Percentiles rank a stretch among this genome's conserved stretches.
These are phyloP conservation scores for Solanum clarkiae DNA, from an alignment of 257 asterid genomes.

Conservation along the genomic window DNA sequence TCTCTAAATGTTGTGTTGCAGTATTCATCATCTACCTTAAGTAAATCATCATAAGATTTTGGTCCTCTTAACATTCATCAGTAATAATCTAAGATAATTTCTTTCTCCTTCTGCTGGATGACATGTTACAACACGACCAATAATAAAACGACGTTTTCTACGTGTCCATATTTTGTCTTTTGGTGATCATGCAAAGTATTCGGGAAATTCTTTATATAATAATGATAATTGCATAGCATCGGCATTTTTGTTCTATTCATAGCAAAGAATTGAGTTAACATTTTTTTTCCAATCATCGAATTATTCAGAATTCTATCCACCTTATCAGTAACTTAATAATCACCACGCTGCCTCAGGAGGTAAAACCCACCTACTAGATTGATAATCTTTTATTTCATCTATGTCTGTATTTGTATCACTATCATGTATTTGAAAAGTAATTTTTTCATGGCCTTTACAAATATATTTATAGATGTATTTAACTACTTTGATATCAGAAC, in stretches of 20 bases:
- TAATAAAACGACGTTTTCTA: no score
- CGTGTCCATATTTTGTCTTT: neutral
- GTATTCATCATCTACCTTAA: neutral
- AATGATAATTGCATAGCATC: neutral
- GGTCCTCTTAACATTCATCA: neutral
- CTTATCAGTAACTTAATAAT: no score
- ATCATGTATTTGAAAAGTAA: neutral
- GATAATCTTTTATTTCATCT: no score
- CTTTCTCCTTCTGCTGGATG: neutral
- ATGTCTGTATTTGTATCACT: neutral
- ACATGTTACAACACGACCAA: neutral
- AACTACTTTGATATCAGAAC: neutral
- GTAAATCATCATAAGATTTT: neutral
- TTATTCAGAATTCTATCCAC: no score
- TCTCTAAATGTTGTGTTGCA: neutral
- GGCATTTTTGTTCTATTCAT: no score
- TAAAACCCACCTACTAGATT: neutral
- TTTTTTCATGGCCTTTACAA: neutral
- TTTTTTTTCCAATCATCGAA: no score
- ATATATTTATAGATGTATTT: no score
- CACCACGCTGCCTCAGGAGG: neutral
- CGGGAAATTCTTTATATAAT: no score
- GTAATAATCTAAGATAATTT: neutral
- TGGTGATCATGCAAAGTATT: neutral
- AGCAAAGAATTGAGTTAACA: neutral